phyloP scores from a whole-genome alignment of 257 asterid species.

The Orobanche coerulescens region DNA sequence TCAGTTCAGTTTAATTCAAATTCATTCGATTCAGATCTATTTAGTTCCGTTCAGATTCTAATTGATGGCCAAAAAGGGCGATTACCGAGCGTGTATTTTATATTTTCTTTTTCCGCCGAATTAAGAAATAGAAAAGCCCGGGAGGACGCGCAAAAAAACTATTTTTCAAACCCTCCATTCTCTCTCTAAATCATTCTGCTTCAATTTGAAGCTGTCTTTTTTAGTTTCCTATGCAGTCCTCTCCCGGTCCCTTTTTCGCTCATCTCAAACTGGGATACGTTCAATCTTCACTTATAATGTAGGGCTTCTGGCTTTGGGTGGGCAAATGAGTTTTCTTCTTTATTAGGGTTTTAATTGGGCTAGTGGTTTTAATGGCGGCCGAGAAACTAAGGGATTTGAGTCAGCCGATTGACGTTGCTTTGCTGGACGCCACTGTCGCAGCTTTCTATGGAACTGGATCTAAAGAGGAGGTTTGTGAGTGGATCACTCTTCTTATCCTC shows the following conservation, averaged over 20 bases:
- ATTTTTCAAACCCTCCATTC: conserved; percentile 28
- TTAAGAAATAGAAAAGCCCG: too few relatives aligned
- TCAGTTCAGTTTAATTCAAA: too few relatives aligned
- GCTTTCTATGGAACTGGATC: conserved; percentile 99
- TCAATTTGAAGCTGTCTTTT: conserved; percentile 56
- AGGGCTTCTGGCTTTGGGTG: conserved; percentile 51
- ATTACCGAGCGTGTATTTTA: too few relatives aligned
- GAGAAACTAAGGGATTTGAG: conserved; percentile 86
- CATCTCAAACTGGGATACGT: conserved; percentile 13
- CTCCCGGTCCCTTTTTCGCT: conserved; percentile 19
- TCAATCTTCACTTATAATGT: conserved; percentile 17
- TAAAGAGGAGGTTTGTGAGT: conserved; percentile 72
- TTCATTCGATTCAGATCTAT: too few relatives aligned
- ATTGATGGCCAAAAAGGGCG: too few relatives aligned
- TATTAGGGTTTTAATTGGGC: conserved; percentile 32
- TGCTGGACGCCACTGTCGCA: conserved; percentile 89
- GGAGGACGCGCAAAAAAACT: conserved; percentile 24
- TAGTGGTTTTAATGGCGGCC: conserved; percentile 56
- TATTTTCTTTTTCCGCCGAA: too few relatives aligned
- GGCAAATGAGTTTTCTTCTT: neutral
- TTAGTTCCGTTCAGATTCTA: too few relatives aligned
- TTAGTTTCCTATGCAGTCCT: conserved; percentile 29
- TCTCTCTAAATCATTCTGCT: conserved; percentile 41
- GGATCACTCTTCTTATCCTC: neutral
- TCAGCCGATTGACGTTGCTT: conserved; percentile 78